phyloP scores from a whole-genome alignment of 345 rosid genomes.

The Hibiscus tridactylites region DNA sequence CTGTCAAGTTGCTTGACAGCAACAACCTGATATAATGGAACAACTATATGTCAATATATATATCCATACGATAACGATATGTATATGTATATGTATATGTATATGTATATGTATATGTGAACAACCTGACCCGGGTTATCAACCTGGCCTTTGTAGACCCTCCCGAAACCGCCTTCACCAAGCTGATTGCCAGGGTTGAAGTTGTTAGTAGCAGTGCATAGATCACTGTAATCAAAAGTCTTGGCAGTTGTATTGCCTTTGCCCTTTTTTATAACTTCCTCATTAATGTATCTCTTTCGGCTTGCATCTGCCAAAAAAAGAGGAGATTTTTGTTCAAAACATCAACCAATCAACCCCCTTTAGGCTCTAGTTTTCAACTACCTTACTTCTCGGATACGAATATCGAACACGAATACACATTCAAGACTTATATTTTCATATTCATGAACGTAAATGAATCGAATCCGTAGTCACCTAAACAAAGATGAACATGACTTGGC shows the following conservation, averaged over 20 bases:
- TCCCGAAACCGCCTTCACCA: constrained; percentile 97
- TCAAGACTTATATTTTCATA: neutral
- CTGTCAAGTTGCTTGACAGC: constrained; percentile 83
- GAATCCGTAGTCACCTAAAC: neutral
- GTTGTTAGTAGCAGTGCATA: constrained; percentile 55
- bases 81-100: too few species aligned
- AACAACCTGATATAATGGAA: constrained; percentile 32
- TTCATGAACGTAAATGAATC: neutral
- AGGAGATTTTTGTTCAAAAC: neutral
- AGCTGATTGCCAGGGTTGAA: constrained; percentile 57
- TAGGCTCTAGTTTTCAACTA: neutral
- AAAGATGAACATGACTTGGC: neutral
- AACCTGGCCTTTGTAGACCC: constrained; percentile 67
- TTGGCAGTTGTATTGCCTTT: constrained; percentile 61
- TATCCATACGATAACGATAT: too few species aligned
- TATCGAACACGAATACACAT: neutral
- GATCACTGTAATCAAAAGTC: constrained; percentile 54
- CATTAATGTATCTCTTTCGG: constrained; percentile 56
- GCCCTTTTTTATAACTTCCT: constrained; percentile 53
- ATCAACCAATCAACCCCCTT: neutral
- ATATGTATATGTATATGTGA: too few species aligned
- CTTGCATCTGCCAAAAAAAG: constrained; percentile 47
- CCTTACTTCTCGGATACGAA: neutral
- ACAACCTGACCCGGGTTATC: constrained; percentile 38
- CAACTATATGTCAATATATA: neutral